phyloP scores from a whole-genome alignment of 306 rosid species.

The Lathyrus tuberosus region DNA sequence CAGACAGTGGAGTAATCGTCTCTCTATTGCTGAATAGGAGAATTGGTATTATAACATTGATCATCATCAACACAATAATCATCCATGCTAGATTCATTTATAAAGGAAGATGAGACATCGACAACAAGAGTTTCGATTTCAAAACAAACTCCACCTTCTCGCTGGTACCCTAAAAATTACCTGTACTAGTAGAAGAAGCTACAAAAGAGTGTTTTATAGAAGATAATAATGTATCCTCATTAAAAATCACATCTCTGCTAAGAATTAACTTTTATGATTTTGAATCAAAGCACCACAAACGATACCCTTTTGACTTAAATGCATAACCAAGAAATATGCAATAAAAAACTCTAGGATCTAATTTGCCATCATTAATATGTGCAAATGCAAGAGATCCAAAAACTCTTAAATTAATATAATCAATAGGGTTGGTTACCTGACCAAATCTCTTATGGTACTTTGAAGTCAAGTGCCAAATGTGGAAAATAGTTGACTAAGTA shows the following conservation, averaged over 20 bases:
- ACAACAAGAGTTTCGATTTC: background rate
- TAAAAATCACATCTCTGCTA: background rate
- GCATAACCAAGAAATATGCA: too few species aligned
- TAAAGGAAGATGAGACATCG: constrained; percentile 3
- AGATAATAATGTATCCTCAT: background rate
- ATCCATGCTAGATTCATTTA: background rate
- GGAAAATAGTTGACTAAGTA: too few species aligned
- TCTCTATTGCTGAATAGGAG: background rate
- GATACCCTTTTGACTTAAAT: too few species aligned
- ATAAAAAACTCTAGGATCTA: too few species aligned
- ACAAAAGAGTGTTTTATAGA: background rate
- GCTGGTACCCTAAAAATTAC: background rate
- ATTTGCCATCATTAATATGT: too few species aligned
- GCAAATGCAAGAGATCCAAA: too few species aligned
- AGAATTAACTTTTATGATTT: background rate
- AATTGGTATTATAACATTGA: background rate
- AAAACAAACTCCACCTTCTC: constrained; percentile 17
- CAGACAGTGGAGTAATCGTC: background rate
- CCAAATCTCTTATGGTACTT: too few species aligned
- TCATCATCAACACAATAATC: background rate
- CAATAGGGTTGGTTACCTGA: too few species aligned
- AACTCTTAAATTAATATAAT: too few species aligned
- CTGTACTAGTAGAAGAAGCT: background rate
- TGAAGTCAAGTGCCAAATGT: too few species aligned
- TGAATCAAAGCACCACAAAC: too few species aligned